Conservation (phyloP, 1,139 yeast genomes). For the Suhomyces bolitotheri region DNA sequence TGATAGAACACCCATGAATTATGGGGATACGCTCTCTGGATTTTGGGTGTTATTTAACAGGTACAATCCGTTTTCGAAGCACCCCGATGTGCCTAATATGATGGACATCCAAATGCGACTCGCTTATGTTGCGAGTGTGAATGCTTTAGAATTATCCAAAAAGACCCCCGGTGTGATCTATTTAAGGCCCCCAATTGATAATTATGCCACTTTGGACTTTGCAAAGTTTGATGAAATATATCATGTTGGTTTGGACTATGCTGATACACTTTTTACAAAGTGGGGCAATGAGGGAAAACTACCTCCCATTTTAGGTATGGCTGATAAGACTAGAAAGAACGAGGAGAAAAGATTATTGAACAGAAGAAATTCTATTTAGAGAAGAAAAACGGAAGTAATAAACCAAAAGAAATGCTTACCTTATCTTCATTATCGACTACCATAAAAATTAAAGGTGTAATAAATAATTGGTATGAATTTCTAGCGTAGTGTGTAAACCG, state of each 20-base stretch:
- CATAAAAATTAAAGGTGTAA: no score
- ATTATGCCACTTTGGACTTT: constrained; percentile 88
- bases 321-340: constrained; percentile 20
- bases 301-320: constrained; percentile 63
- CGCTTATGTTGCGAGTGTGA: constrained; percentile 94
- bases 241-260: constrained; percentile 76
- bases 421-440: no score
- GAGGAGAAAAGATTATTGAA: constrained; percentile 30
- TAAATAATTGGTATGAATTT: no score
- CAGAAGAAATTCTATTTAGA: constrained; percentile 66
- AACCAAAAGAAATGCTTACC: no score
- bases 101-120: constrained; percentile 92
- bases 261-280: constrained; percentile 55
- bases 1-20: constrained; percentile 85
- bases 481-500: constrained; percentile 5
- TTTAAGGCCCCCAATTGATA: constrained; percentile 90
- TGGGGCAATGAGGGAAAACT: constrained; percentile 56
- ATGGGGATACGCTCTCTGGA: constrained; percentile 93
- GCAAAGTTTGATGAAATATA: constrained; percentile 89
- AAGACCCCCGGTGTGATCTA: constrained; percentile 84
- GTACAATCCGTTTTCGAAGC: constrained; percentile 85
- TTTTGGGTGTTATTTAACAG: constrained; percentile 87
- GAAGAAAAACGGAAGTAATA: no score
- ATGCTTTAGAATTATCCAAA: constrained; percentile 87
- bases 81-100: constrained; percentile 90